phyloP scores from a whole-genome alignment of 2,329 filamentous ascomycete genomes.

The Colletotrichum eleusines region DNA sequence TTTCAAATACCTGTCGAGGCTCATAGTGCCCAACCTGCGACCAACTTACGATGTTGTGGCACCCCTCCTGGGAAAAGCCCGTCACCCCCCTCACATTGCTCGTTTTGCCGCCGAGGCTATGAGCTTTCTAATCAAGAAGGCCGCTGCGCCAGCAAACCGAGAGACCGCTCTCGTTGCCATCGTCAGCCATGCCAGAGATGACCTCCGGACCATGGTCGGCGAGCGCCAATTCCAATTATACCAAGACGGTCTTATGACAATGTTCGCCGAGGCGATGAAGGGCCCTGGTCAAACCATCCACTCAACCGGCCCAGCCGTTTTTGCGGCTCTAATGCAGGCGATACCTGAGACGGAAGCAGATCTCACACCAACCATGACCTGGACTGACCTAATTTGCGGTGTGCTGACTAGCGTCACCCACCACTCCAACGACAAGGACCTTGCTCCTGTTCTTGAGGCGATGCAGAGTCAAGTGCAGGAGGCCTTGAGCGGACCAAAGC shows the following conservation, averaged over 20 bases:
- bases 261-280: conserved; percentile 87
- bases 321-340: conserved; percentile 63
- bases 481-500: conserved; percentile 54
- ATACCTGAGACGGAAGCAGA: conserved; percentile 64
- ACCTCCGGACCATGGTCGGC: conserved; percentile 69
- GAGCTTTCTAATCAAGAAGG: conserved; percentile 93
- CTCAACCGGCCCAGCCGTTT: conserved; percentile 68
- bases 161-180: conserved; percentile 78
- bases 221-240: conserved; percentile 75
- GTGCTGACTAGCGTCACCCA: conserved; percentile 86
- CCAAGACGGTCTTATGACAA: conserved; percentile 88
- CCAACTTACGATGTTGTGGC: conserved; percentile 87
- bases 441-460: conserved; percentile 74
- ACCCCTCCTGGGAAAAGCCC: conserved; percentile 84
- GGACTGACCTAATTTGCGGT: conserved; percentile 78
- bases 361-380: conserved; percentile 60
- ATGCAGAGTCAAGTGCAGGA: conserved; percentile 65
- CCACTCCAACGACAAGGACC: conserved; percentile 80
- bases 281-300: conserved; percentile 70
- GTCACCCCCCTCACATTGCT: conserved; percentile 87
- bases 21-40: conserved; percentile 86
- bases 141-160: conserved; percentile 80
- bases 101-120: conserved; percentile 95
- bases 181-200: conserved; percentile 77
- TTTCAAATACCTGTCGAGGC: conserved; percentile 94